These are phyloP conservation scores for Alternaria ventricosa DNA, from an alignment of 2,329 filamentous ascomycete species.

Conservation along the genomic window DNA sequence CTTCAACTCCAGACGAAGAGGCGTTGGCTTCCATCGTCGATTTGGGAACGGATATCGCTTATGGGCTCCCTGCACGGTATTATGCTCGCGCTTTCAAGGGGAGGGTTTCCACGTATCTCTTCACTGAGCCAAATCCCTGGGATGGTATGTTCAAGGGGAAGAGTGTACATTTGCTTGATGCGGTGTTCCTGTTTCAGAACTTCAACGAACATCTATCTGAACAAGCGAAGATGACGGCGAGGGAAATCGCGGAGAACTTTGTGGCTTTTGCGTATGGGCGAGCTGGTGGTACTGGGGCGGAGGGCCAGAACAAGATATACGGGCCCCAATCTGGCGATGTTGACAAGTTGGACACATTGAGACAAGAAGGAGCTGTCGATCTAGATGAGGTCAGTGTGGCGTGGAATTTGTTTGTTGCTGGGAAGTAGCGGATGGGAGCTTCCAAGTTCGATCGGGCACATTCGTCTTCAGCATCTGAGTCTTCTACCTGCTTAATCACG, in stretches of 20 bases:
- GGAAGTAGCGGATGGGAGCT: constrained; percentile 1
- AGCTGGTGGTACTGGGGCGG: constrained; percentile 7
- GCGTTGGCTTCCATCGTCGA: constrained; percentile 49
- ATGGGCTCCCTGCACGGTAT: constrained; percentile 49
- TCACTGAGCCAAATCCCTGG: constrained; percentile 36
- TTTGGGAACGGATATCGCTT: constrained; percentile 54
- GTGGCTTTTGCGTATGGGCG: constrained; percentile 29
- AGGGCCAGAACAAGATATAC: constrained; percentile 6
- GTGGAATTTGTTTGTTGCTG: constrained; percentile 28
- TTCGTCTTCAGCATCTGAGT: neutral
- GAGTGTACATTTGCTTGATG: constrained; percentile 35
- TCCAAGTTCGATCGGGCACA: neutral
- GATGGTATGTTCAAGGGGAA: constrained; percentile 30
- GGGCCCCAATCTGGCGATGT: constrained; percentile 8
- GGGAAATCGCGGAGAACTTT: constrained; percentile 22
- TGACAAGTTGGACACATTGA: constrained; percentile 17
- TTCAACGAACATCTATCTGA: constrained; percentile 22
- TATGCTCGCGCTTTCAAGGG: constrained; percentile 41
- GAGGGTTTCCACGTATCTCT: constrained; percentile 25
- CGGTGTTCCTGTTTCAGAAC: constrained; percentile 37
- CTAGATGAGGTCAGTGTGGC: constrained; percentile 27
- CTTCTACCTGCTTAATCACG: neutral
- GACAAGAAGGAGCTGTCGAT: constrained; percentile 19
- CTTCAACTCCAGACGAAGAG: constrained; percentile 43
- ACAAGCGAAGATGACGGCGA: constrained; percentile 7